Conservation (phyloP, 2,329 filamentous ascomycete species). For the Colletotrichum sp. region DNA sequence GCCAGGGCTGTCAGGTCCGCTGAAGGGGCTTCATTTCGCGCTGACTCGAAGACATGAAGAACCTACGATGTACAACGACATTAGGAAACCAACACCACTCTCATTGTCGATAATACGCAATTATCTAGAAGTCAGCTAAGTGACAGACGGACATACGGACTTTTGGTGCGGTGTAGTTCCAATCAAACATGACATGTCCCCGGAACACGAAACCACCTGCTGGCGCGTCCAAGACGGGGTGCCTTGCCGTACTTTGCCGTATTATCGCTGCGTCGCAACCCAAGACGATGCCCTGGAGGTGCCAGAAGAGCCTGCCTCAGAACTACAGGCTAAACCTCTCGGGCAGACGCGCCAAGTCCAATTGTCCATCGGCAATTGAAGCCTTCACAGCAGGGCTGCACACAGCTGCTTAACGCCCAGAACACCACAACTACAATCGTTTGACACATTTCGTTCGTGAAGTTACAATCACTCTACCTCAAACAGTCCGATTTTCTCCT, state of each 20-base stretch:
- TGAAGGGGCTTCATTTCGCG: neutral
- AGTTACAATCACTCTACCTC: accelerated
- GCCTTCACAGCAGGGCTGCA: neutral
- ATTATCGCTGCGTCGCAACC: neutral
- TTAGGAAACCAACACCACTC: neutral
- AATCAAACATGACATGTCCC: neutral
- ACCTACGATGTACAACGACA: neutral
- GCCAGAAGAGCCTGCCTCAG: neutral
- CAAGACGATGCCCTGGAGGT: neutral
- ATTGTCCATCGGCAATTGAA: neutral
- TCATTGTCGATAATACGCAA: neutral
- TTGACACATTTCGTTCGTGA: neutral
- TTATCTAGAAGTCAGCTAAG: neutral
- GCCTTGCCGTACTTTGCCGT: neutral
- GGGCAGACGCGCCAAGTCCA: neutral
- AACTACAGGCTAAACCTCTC: neutral
- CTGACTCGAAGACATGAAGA: neutral
- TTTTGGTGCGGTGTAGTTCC: neutral
- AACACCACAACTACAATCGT: neutral
- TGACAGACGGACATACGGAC: neutral
- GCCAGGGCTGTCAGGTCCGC: neutral
- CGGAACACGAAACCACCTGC: neutral
- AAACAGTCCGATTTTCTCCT: neutral
- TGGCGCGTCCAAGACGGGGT: neutral
- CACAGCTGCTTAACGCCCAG: neutral